Evolutionary conservation across 2,329 filamentous ascomycete genomes (phyloP), one percentile per base, ranked within the genome.

Genomic region (Fusarium anthophilum): DNA sequence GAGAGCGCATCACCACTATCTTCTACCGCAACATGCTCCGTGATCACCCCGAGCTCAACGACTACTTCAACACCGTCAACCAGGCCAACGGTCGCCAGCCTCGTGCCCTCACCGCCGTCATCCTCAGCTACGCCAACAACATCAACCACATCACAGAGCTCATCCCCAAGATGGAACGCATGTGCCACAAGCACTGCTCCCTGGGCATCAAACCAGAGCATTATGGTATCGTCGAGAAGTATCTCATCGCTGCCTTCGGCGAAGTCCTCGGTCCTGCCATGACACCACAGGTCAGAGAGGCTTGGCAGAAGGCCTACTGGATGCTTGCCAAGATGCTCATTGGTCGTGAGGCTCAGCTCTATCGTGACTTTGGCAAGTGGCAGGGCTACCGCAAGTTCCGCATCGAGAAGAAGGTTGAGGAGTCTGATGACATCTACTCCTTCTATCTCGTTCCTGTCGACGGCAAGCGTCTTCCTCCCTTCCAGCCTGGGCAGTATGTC

Each of bases 261-360:
- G 85, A 89, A 48, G 89, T 94, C 0, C 87, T 95, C 3, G 92
- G 92, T 8, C 86, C 87, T 2, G 74, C 88, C 28, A 89, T 92
- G 83, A 94, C 92, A 2, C 84, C 87, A 0, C 88, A 91, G 26
- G 87, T 93, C 37, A 86, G 89, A 60, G 86, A 89, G 18, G 92
- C 93, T 14, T 95, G 93, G 93, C 87, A 83, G 11, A 89, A 89
- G 58, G 93, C 93, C 4, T 95, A 94, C 83, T 91, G 89, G 87
- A 87, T 94, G 76, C 88, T 95, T 30, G 92, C 93, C 32, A 87
- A 91, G 80, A 89, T 94, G 83, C 89, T 94, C 83, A 94, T 93
- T 74, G 86, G 84, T 26, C 87, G 90, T 57, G 93, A 94, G 80
- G 84, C 84, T 9, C 85, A 89, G 66, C 82, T 94, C 53, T 94